A percentile compares a stretch with the other conserved stretches of the same genome.
Evolutionary conservation across 2,329 filamentous ascomycete genomes (phyloP).

Genomic region (Herpomyces periplanetae): DNA sequence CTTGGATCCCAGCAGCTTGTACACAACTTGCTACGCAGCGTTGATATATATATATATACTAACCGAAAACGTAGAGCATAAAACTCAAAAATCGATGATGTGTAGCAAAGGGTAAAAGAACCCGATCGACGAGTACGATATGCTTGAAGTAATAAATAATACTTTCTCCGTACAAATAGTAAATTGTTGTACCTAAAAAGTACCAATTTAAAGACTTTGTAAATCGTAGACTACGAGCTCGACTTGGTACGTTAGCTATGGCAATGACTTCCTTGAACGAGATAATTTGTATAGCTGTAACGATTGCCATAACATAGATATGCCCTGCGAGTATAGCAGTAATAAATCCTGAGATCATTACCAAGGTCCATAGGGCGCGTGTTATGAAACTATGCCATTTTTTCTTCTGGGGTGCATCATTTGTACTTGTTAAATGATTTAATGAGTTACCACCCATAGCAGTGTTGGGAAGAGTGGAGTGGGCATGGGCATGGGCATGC

Average conservation of each 20-base stretch:
- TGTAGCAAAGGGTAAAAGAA: constrained; percentile 64
- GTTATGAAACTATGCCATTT: constrained; percentile 96
- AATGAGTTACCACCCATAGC: background rate
- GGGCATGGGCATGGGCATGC: background rate
- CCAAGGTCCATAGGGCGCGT: constrained; percentile 79
- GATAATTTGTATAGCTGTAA: constrained; percentile 73
- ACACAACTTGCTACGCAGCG: background rate
- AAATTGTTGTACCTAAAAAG: constrained; percentile 94
- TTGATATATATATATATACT: constrained; percentile 6
- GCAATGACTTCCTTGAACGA: constrained; percentile 98
- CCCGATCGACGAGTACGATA: constrained; percentile 69
- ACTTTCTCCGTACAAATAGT: constrained; percentile 90
- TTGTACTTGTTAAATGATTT: background rate
- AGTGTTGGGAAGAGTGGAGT: constrained; percentile 3
- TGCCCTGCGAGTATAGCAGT: constrained; percentile 69
- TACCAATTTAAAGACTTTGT: constrained; percentile 98
- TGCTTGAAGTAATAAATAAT: constrained; percentile 99
- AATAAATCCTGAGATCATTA: constrained; percentile 89
- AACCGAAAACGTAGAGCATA: constrained; percentile 83
- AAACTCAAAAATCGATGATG: constrained; percentile 98
- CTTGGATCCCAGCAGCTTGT: background rate
- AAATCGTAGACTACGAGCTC: constrained; percentile 55
- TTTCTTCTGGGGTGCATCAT: constrained; percentile 54
- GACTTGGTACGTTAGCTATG: constrained; percentile 71
- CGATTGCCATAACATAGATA: constrained; percentile 75